phyloP scores from a whole-genome alignment of 176 grass and related monocot genomes.

The Oryza nivara region DNA sequence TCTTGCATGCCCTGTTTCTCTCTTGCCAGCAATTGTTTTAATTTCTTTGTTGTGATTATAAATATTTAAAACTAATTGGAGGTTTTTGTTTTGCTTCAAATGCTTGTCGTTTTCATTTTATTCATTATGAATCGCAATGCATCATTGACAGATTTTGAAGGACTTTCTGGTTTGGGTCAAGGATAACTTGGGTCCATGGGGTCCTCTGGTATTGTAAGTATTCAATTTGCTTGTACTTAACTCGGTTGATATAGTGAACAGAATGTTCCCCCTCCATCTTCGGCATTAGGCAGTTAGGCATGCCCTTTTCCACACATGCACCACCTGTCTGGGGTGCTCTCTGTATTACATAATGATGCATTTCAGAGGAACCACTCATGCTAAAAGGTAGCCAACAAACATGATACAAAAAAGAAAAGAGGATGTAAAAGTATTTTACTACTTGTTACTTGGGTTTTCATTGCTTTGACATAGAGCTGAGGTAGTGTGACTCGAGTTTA shows the following conservation, averaged over 20 bases:
- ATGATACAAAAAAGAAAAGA: not conserved
- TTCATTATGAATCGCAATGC: not conserved
- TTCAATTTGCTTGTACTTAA: slow-evolving; percentile 19
- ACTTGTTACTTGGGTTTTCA: slow-evolving; percentile 23
- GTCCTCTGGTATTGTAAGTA: slow-evolving; percentile 97
- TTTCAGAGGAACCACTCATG: slow-evolving; percentile 5
- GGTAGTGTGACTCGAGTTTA: not conserved
- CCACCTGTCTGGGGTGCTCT: not conserved
- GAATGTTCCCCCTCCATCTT: not conserved
- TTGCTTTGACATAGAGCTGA: not conserved
- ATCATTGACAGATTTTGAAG: slow-evolving; percentile 80
- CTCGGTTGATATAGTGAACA: not conserved
- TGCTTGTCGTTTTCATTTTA: slow-evolving; percentile 28
- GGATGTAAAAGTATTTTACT: slow-evolving; percentile 15
- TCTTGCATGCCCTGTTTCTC: not conserved
- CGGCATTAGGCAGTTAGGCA: not conserved
- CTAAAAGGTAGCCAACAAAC: not conserved
- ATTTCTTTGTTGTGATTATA: not conserved
- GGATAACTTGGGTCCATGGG: slow-evolving; percentile 94
- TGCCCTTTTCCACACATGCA: not conserved
- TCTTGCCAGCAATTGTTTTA: not conserved
- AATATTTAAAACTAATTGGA: not conserved
- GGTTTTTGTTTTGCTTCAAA: not conserved
- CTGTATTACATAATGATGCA: not conserved
- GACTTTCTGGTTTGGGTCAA: slow-evolving; percentile 95